phyloP scores from a whole-genome alignment of 345 rosid genomes.

The Cardiospermum halicacabum region DNA sequence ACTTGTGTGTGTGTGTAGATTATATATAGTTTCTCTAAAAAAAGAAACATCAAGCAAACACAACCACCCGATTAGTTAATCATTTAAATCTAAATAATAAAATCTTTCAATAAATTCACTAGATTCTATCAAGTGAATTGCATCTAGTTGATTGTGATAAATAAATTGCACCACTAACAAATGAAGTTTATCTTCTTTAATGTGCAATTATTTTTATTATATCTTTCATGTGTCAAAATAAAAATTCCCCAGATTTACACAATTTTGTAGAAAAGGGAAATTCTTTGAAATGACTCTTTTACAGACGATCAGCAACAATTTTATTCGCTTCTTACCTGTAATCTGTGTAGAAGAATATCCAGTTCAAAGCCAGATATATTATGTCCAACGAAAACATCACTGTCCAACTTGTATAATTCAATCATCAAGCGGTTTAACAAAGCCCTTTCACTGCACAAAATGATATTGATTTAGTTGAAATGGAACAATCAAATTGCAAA shows the following conservation, averaged over 20 bases:
- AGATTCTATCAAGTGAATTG: constrained; percentile 5
- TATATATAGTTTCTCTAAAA: too few species aligned
- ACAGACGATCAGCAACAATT: not conserved
- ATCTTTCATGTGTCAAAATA: not conserved
- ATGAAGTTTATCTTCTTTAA: not conserved
- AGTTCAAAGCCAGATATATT: constrained; percentile 97
- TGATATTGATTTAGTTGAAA: constrained; percentile 11
- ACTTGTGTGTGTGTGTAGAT: too few species aligned
- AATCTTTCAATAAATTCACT: not conserved
- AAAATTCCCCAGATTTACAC: not conserved
- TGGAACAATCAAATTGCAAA: not conserved
- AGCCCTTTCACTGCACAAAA: constrained; percentile 91
- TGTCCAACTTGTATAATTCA: constrained; percentile 80
- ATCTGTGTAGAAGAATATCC: constrained; percentile 90
- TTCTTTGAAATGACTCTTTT: not conserved
- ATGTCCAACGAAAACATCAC: constrained; percentile 95
- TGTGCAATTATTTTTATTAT: not conserved
- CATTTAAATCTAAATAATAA: not conserved
- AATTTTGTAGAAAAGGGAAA: not conserved
- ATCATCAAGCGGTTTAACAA: constrained; percentile 81
- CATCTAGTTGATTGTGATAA: too few species aligned
- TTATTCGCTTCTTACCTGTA: constrained; percentile 55
- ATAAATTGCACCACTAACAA: constrained; percentile 4
- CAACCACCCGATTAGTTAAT: not conserved
- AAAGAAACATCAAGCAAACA: not conserved